Percentiles rank a stretch among this genome's conserved stretches.
Conservation (phyloP, 2,329 filamentous ascomycete genomes). For the Trichoderma sp. region DNA sequence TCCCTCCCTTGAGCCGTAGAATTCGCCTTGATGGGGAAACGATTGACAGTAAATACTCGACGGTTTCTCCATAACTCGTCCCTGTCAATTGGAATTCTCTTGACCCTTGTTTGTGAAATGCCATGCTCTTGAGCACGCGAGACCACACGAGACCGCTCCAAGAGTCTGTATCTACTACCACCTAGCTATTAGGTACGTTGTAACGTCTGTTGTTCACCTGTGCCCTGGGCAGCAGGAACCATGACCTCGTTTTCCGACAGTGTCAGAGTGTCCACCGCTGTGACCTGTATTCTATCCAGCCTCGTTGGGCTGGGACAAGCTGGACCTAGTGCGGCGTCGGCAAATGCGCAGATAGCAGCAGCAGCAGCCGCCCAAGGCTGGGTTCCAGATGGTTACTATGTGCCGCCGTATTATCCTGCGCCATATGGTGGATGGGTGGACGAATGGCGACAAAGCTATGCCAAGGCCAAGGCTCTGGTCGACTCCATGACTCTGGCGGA, state of each 20-base stretch:
- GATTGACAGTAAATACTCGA: conserved; percentile 1
- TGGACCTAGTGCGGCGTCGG: neutral
- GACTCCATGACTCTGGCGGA: conserved; percentile 77
- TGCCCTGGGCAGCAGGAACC: neutral
- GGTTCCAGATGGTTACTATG: conserved; percentile 37
- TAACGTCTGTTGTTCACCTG: neutral
- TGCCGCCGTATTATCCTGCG: conserved; percentile 66
- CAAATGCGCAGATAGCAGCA: conserved; percentile 5
- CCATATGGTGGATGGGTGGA: conserved; percentile 71
- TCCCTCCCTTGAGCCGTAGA: neutral
- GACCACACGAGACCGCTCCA: neutral
- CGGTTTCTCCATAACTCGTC: neutral
- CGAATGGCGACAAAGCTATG: conserved; percentile 70
- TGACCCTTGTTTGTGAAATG: neutral
- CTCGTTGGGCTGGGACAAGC: conserved; percentile 5
- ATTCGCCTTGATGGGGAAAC: neutral
- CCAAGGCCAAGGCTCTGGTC: conserved; percentile 67
- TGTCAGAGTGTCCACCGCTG: conserved; percentile 9
- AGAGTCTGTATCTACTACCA: neutral
- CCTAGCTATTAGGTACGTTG: neutral
- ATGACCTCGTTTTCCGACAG: conserved; percentile 6
- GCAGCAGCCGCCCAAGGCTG: neutral
- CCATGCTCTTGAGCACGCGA: neutral
- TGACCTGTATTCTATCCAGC: conserved; percentile 11
- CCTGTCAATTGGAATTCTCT: neutral